phyloP scores from a whole-genome alignment of 73 alveolate species.

The Stentor coeruleus region DNA sequence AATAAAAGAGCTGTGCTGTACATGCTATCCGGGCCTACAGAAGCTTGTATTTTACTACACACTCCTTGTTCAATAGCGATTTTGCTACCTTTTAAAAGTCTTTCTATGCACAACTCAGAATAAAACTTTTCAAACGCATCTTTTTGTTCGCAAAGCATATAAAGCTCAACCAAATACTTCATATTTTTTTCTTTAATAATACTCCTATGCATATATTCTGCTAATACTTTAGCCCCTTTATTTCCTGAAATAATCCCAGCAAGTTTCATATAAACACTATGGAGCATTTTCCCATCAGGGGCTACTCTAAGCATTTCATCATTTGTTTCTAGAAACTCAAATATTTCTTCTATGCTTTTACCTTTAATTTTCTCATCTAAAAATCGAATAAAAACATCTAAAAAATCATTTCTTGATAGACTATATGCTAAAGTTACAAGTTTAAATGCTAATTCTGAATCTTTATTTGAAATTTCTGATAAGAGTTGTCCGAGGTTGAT shows the following conservation, averaged over 20 bases:
- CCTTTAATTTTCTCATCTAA: not conserved
- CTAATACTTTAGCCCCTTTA: not conserved
- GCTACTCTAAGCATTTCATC: not conserved
- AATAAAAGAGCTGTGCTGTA: too few species aligned
- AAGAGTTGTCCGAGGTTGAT: not conserved
- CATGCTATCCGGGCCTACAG: not conserved
- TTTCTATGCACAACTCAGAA: not conserved
- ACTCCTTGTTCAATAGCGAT: not conserved
- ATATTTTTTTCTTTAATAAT: too few species aligned
- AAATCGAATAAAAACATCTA: not conserved
- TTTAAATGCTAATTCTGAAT: not conserved
- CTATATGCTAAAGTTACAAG: not conserved
- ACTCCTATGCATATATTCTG: not conserved
- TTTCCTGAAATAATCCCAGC: not conserved
- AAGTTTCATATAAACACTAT: not conserved
- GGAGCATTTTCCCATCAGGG: not conserved
- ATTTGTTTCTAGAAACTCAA: not conserved
- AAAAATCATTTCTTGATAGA: too few species aligned
- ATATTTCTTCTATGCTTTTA: not conserved
- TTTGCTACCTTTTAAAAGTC: not conserved
- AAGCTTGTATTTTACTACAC: not conserved
- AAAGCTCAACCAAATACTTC: too few species aligned
- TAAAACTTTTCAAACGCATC: not conserved
- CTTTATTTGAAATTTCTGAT: too few species aligned
- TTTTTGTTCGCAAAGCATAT: not conserved